Percentiles rank a stretch among this genome's conserved stretches.
These are phyloP conservation scores for Globisporangium megalacanthum DNA, from an alignment of 352 stramenopile genomes.

Conservation along the genomic window DNA sequence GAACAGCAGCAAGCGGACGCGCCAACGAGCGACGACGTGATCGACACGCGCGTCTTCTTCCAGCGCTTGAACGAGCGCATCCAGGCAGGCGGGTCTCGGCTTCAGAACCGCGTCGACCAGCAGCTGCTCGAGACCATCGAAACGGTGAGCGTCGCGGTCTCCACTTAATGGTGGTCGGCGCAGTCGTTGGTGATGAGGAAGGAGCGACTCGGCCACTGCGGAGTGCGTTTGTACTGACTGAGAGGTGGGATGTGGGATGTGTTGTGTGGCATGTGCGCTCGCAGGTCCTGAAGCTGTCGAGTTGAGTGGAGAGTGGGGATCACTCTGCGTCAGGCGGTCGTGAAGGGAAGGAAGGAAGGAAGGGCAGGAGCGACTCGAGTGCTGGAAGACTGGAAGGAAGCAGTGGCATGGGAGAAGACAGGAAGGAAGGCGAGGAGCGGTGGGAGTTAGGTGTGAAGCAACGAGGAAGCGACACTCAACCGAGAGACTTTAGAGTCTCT, in stretches of 20 bases:
- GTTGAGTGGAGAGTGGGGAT: no score
- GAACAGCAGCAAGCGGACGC: slow-evolving; percentile 48
- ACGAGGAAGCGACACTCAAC: no score
- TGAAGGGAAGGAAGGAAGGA: not conserved
- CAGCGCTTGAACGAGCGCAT: slow-evolving; percentile 22
- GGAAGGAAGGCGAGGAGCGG: no score
- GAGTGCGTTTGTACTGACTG: not conserved
- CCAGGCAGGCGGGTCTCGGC: not conserved
- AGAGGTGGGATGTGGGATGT: no score
- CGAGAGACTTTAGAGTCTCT: no score
- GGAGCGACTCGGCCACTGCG: no score
- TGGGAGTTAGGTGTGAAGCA: no score
- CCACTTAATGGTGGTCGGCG: no score
- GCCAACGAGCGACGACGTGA: slow-evolving; percentile 23
- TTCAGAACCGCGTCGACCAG: slow-evolving; percentile 3
- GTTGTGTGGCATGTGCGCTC: not conserved
- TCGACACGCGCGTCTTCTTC: slow-evolving; percentile 40
- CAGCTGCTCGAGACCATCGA: slow-evolving; percentile 10
- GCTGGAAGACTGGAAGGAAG: not conserved
- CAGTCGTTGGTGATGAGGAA: no score
- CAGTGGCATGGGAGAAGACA: no score
- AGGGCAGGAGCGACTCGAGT: no score
- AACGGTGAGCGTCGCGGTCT: slow-evolving; percentile 6
- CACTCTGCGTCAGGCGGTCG: not conserved
- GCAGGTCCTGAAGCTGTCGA: slow-evolving; percentile 4